Evolutionary conservation across 768 basidiomycete species (phyloP).

Genomic region (Fistulinella prunicolor): DNA sequence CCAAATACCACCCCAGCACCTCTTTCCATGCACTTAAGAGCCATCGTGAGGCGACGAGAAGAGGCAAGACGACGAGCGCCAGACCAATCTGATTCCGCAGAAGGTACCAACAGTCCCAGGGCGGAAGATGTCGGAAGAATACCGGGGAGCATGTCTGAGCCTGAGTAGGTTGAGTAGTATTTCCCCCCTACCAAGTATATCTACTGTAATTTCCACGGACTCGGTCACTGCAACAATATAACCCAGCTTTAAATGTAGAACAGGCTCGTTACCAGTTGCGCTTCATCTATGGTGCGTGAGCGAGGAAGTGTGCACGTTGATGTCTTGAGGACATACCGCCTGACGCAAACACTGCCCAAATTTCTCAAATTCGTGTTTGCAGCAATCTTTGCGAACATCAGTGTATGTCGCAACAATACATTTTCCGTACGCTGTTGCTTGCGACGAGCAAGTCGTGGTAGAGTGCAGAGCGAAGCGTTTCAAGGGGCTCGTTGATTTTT

Average conservation of each 20-base stretch:
- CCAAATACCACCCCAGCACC: slow-evolving; percentile 60
- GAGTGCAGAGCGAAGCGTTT: slow-evolving; percentile 67
- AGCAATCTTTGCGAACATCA: slow-evolving; percentile 82
- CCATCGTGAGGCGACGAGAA: slow-evolving; percentile 50
- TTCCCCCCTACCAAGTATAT: slow-evolving; percentile 10
- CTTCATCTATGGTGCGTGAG: slow-evolving; percentile 42
- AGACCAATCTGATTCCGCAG: slow-evolving; percentile 20
- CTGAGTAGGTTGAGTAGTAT: slow-evolving; percentile 21
- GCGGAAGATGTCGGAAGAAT: slow-evolving; percentile 39
- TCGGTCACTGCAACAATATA: slow-evolving; percentile 6
- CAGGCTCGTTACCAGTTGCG: slow-evolving; percentile 46
- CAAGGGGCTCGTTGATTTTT: slow-evolving; percentile 43
- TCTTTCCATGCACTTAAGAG: slow-evolving; percentile 46
- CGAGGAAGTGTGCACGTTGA: neutral
- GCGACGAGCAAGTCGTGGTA: slow-evolving; percentile 64
- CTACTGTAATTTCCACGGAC: slow-evolving; percentile 17
- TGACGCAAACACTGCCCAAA: slow-evolving; percentile 82
- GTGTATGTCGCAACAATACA: slow-evolving; percentile 82
- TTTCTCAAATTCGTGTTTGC: slow-evolving; percentile 76
- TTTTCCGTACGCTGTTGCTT: slow-evolving; percentile 82
- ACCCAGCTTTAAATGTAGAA: neutral
- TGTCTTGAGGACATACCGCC: slow-evolving; percentile 53
- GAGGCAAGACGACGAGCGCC: slow-evolving; percentile 37
- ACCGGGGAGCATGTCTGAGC: slow-evolving; percentile 28
- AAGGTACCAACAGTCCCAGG: slow-evolving; percentile 27